Conservation (phyloP, 78 protist species). For the Dictyostelium citrinum region DNA sequence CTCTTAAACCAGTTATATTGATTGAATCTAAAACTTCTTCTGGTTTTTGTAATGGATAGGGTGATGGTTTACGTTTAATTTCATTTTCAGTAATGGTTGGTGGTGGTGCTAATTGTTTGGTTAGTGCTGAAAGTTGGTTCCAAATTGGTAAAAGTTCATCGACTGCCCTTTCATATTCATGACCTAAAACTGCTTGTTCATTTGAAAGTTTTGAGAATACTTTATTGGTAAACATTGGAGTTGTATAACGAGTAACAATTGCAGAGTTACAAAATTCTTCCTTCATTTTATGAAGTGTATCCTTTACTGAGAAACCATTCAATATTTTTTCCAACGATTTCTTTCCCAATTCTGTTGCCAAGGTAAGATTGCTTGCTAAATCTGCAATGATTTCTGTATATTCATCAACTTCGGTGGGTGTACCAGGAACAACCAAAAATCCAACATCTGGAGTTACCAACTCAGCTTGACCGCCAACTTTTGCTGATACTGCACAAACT, state of each 20-base stretch:
- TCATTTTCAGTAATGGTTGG: background rate
- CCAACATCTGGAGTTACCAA: constrained; percentile 68
- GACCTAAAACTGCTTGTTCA: constrained; percentile 30
- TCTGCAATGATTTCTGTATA: constrained; percentile 40
- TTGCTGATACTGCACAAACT: constrained; percentile 59
- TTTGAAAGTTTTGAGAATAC: constrained; percentile 6
- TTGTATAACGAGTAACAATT: background rate
- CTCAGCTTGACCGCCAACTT: constrained; percentile 74
- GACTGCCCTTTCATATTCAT: constrained; percentile 31
- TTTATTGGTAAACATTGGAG: constrained; percentile 4
- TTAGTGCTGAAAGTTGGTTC: background rate
- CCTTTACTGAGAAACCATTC: constrained; percentile 41
- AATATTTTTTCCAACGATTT: background rate
- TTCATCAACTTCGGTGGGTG: constrained; percentile 44
- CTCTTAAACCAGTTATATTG: background rate
- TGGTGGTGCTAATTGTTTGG: constrained; percentile 47
- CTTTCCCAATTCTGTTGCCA: constrained; percentile 8
- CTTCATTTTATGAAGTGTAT: constrained; percentile 23
- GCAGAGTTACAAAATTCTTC: constrained; percentile 67
- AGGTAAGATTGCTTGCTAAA: background rate
- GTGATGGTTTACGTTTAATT: background rate
- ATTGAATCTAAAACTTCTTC: constrained; percentile 16
- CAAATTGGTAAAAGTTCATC: constrained; percentile 55
- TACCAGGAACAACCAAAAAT: constrained; percentile 51
- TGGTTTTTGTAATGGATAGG: constrained; percentile 10